These are phyloP conservation scores for Penicillium fuscoglaucum DNA, from an alignment of 2,329 filamentous ascomycete genomes.

Conservation along the genomic window DNA sequence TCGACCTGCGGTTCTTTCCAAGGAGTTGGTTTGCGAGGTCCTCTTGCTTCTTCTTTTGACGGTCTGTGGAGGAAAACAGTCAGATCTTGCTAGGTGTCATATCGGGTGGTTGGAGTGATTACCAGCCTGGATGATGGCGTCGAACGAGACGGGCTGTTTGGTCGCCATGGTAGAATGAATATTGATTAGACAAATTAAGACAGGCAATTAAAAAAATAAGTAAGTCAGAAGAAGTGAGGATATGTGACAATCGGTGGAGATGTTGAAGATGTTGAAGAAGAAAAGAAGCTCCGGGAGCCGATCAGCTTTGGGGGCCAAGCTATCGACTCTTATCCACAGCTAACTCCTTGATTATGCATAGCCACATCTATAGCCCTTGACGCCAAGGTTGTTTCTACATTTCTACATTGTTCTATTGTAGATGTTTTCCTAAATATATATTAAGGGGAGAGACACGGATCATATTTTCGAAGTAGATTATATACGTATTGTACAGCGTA, in stretches of 20 bases:
- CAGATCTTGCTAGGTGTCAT: constrained; percentile 7
- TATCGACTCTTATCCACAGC: not conserved
- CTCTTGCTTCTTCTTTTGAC: constrained; percentile 57
- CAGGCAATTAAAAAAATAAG: not conserved
- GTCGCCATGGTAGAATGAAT: constrained; percentile 34
- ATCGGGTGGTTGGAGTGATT: constrained; percentile 18
- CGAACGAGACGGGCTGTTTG: constrained; percentile 47
- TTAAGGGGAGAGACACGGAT: not conserved
- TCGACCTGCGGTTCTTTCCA: constrained; percentile 53
- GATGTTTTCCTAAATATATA: not conserved
- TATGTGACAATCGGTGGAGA: not conserved
- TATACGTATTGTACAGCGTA: not conserved
- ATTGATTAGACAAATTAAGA: not conserved
- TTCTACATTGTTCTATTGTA: not conserved
- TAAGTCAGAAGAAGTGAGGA: not conserved
- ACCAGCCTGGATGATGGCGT: constrained; percentile 55
- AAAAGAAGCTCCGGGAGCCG: constrained; percentile 18
- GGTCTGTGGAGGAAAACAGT: constrained; percentile 39
- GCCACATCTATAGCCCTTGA: not conserved
- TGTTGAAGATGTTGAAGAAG: constrained; percentile 3
- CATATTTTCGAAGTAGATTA: not conserved
- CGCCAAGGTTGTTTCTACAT: not conserved
- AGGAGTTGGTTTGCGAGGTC: constrained; percentile 60
- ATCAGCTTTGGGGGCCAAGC: constrained; percentile 4
- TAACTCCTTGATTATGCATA: not conserved